Evolutionary conservation across 2,329 filamentous ascomycete genomes (phyloP), one percentile per base, ranked within the genome.

Genomic region (Mycosphaerella sp.): DNA sequence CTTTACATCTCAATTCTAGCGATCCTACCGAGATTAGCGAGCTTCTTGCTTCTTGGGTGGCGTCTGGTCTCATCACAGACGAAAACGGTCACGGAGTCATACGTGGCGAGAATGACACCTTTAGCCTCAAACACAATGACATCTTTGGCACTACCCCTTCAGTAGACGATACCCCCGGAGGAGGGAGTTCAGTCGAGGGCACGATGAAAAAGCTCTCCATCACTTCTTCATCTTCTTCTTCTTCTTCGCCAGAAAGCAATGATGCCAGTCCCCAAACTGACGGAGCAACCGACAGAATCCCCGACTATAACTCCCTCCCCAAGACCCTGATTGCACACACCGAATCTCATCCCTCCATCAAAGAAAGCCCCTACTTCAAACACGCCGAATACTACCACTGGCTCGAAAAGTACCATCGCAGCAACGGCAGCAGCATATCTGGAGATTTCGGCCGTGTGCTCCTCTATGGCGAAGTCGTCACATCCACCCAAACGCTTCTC

Each of bases 401-500:
- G 56, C 76, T 97, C 8, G 72, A 75, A 23, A 74, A 81, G 26
- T 95, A 90, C 66, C 82, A 86, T 49, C 69, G 71, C 10, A 57
- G 53, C 40, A 55, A 62, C 39, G 70, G 72, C 32, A 78, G 81
- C 44, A 31, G 40, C 11, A 78, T 82, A 0, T 74, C 80, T 6
- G 70, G 69, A 3, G 73, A 80, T 23, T 97, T 95, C 76, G 93
- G 93, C 4, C 80, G 84, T 48, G 75, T 80, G 48, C 71, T 98
- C 3, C 76, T 97, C 59, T 97, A 97, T 66, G 91, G 87, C 50
- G 89, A 96, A 69, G 89, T 95, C 6, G 79, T 96, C 12, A 96
- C 92, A 2, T 95, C 89, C 69, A 98, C 93, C 29, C 95, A 92
- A 72, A 95, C 91, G 0, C 76, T 97, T 4, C 78, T 96, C 6